phyloP scores from a whole-genome alignment of 345 rosid species.

The Punica granatum region DNA sequence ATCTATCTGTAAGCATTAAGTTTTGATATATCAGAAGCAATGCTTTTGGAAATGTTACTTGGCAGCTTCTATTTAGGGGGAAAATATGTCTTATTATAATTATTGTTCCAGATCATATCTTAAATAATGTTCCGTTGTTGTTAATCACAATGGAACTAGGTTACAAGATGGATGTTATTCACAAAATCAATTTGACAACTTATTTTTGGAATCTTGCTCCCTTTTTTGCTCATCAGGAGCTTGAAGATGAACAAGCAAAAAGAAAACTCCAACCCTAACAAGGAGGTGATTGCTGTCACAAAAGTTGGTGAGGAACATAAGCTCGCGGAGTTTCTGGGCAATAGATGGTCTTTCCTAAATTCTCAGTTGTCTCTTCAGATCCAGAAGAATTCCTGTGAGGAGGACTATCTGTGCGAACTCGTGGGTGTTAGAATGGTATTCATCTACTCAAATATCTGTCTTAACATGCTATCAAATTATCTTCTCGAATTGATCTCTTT shows the following conservation, averaged over 20 bases:
- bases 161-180: neutral
- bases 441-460: neutral
- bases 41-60: too few relatives aligned
- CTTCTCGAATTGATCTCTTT: neutral
- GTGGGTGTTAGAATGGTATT: conserved; percentile 58
- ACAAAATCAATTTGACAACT: conserved; percentile 1
- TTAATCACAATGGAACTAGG: neutral
- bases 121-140: neutral
- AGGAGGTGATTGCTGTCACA: conserved; percentile 58
- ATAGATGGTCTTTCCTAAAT: conserved; percentile 63
- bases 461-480: neutral
- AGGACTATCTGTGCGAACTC: conserved; percentile 56
- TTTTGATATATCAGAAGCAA: too few relatives aligned
- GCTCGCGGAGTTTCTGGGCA: conserved; percentile 49
- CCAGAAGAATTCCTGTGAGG: conserved; percentile 21
- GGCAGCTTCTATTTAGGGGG: too few relatives aligned
- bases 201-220: neutral
- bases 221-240: conserved; percentile 27
- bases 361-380: conserved; percentile 55
- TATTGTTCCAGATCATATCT: neutral
- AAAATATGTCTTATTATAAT: too few relatives aligned
- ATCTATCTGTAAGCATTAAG: too few relatives aligned
- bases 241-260: conserved; percentile 22
- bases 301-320: conserved; percentile 47
- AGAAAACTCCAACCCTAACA: conserved; percentile 20